Base-by-base conservation (phyloP, 2,329 filamentous ascomycete genomes). In the Penicillium sp. region DNA sequence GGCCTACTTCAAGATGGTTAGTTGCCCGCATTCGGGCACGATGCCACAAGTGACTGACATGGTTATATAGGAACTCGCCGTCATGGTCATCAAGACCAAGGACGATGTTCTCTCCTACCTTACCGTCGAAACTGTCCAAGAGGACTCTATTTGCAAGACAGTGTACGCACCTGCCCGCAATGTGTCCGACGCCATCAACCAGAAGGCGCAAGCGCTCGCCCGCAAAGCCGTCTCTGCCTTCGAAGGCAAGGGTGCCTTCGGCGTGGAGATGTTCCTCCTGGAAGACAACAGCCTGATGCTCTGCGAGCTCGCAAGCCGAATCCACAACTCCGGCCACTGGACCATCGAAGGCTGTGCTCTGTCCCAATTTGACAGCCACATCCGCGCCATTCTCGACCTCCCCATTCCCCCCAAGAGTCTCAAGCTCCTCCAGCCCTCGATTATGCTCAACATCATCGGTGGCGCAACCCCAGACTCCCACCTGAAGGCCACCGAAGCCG, bases 261-360 rank as follows among this genome's bases (percentile, higher is more conserved):
- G 93, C 0, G 93, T 97, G 0, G 94, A 99, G 76, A 90, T 97
- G 86, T 99, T 99, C 75, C 75, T 97, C 3, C 82, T 92, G 10
- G 77, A 86, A 45, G 85, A 94, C 64, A 85, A 85, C 77, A 77
- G 72, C 54, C 80, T 96, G 1, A 76, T 95, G 54, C 82, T 97
- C 64, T 96, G 96, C 72, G 92, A 96, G 75, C 88, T 95, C 59
- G 90, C 90, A 0, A 90, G 90, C 11, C 82, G 90, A 38, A 83
- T 85, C 47, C 92, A 97, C 76, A 97, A 97, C 77, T 95, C 90
- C 0, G 94, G 94, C 0, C 94, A 97, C 75, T 93, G 92, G 75
- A 96, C 90, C 3, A 97, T 97, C 60, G 93, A 99, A 77, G 90
- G 90, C 4, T 90, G 94, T 45, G 86, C 87, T 0, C 84, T 93